Evolutionary conservation across 441 rosid genomes (phyloP).

Genomic region (Iberis amara): DNA sequence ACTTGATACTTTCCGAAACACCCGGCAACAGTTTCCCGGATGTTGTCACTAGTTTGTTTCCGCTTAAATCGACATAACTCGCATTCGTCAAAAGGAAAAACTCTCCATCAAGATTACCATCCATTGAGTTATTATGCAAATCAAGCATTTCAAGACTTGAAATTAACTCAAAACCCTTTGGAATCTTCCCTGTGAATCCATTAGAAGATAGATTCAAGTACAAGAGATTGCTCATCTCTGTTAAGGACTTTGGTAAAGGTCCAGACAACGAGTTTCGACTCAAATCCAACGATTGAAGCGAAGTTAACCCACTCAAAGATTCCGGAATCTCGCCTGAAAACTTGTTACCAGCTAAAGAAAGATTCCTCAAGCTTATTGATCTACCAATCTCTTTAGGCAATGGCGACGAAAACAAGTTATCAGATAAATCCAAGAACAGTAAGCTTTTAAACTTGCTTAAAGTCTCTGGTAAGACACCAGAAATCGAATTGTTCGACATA

Average conservation of each 20-base stretch:
- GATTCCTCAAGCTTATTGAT: slow-evolving; percentile 55
- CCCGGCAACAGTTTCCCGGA: slow-evolving; percentile 67
- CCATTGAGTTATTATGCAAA: slow-evolving; percentile 69
- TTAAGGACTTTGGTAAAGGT: slow-evolving; percentile 49
- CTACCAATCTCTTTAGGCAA: slow-evolving; percentile 62
- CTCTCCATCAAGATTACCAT: slow-evolving; percentile 68
- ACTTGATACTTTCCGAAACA: slow-evolving; percentile 71
- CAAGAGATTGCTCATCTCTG: slow-evolving; percentile 50
- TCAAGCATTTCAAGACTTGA: slow-evolving; percentile 71
- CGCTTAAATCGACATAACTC: slow-evolving; percentile 73
- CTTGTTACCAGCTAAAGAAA: slow-evolving; percentile 81
- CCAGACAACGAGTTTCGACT: slow-evolving; percentile 84
- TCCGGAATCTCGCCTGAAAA: slow-evolving; percentile 79
- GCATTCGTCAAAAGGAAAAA: slow-evolving; percentile 81
- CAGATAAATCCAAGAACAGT: slow-evolving; percentile 69
- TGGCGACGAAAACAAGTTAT: slow-evolving; percentile 61
- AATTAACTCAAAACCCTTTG: slow-evolving; percentile 66
- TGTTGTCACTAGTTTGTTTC: slow-evolving; percentile 58
- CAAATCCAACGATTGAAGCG: slow-evolving; percentile 73
- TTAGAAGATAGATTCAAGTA: slow-evolving; percentile 74
- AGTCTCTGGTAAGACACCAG: slow-evolving; percentile 59
- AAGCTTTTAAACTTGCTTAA: slow-evolving; percentile 62
- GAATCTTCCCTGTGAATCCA: slow-evolving; percentile 50
- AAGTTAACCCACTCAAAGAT: slow-evolving; percentile 54
- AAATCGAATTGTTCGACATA: slow-evolving; percentile 75